Conservation (phyloP, 768 basidiomycete species). For the Lentinula raphanica region DNA sequence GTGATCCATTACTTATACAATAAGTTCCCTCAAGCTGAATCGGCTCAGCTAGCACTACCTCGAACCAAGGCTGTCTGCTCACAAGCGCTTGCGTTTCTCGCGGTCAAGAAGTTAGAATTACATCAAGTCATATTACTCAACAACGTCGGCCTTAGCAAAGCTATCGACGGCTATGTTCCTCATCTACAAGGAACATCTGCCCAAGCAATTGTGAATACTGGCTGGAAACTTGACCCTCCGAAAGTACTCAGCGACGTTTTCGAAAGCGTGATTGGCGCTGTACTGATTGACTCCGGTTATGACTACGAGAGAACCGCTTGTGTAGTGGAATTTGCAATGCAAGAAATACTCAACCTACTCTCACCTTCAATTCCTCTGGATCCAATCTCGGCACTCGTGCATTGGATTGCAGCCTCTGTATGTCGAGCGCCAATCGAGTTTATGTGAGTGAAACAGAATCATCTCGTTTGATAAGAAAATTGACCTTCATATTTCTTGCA, state of each 20-base stretch:
- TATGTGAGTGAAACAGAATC: conserved; percentile 34
- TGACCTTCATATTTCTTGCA: background rate
- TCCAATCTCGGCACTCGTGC: conserved; percentile 66
- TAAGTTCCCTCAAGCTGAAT: conserved; percentile 66
- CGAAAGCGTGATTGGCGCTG: conserved; percentile 79
- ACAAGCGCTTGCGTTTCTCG: conserved; percentile 63
- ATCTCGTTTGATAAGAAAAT: background rate
- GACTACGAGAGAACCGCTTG: conserved; percentile 62
- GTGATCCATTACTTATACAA: conserved; percentile 67
- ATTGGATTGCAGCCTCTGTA: conserved; percentile 57
- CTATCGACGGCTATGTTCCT: conserved; percentile 58
- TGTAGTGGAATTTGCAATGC: conserved; percentile 60
- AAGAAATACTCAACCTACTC: conserved; percentile 57
- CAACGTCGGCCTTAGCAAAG: conserved; percentile 58
- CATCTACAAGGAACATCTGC: conserved; percentile 50
- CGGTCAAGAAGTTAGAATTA: conserved; percentile 57
- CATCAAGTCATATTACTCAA: conserved; percentile 71
- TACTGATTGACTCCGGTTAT: conserved; percentile 76
- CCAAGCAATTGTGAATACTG: conserved; percentile 57
- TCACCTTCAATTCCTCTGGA: conserved; percentile 58
- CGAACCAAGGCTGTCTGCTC: conserved; percentile 70
- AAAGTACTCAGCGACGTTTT: conserved; percentile 82
- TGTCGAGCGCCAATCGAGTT: conserved; percentile 46
- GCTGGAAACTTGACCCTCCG: conserved; percentile 83
- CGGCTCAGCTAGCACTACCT: conserved; percentile 71